These are phyloP conservation scores for Talaromyces sp. DNA, from an alignment of 2,329 filamentous ascomycete genomes.

Conservation along the genomic window DNA sequence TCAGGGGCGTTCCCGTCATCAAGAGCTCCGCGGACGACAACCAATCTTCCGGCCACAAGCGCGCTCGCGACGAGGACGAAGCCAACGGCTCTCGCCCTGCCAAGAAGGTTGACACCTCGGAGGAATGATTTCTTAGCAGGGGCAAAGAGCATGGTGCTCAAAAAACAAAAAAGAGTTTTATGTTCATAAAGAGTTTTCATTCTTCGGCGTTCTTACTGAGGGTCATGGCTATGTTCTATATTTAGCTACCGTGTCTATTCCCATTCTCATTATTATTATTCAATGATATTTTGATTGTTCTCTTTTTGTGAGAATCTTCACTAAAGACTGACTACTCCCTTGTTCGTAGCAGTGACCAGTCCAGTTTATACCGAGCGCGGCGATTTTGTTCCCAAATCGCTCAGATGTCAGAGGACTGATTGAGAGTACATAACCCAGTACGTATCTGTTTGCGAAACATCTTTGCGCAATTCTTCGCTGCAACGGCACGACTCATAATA, in stretches of 20 bases:
- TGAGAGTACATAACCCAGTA: no score
- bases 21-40: constrained; percentile 28
- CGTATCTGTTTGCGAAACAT: neutral
- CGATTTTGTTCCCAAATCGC: no score
- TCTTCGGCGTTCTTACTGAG: constrained; percentile 11
- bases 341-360: no score
- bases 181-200: constrained; percentile 2
- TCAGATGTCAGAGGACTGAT: no score
- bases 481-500: neutral
- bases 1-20: constrained; percentile 41
- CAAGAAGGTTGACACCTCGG: constrained; percentile 47
- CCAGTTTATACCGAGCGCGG: no score
- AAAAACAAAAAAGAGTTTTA: neutral
- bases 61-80: constrained; percentile 36
- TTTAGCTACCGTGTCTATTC: neutral
- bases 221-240: constrained; percentile 7
- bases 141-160: neutral
- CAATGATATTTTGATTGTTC: neutral
- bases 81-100: constrained; percentile 29
- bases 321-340: no score
- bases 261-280: neutral
- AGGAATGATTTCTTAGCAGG: constrained; percentile 19
- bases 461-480: neutral
- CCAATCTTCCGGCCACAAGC: constrained; percentile 36
- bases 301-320: neutral